These are phyloP conservation scores for Chimonanthus praecox DNA, from an alignment of 164 flowering plant species.

Conservation along the genomic window DNA sequence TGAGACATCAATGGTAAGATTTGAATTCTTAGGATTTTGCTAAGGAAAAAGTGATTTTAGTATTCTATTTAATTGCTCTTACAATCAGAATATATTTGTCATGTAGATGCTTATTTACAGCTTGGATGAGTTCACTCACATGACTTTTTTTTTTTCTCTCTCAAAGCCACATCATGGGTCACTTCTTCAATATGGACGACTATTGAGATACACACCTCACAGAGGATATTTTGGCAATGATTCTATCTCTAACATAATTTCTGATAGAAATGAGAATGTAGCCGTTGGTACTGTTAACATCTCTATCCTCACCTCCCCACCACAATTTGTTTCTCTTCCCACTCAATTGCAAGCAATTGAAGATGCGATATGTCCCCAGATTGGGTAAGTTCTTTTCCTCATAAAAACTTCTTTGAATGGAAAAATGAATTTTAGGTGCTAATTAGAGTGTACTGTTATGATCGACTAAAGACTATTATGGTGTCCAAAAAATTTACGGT, in stretches of 20 bases:
- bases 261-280: conserved; percentile 57
- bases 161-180: conserved; percentile 77
- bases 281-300: conserved; percentile 53
- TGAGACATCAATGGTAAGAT: conserved; percentile 49
- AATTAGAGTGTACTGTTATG: no score
- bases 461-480: no score
- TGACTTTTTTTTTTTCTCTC: conserved; percentile 3
- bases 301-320: conserved; percentile 63
- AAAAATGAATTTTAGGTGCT: no score
- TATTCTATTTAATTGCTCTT: not conserved
- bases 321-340: conserved; percentile 70
- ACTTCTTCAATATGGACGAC: conserved; percentile 49
- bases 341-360: conserved; percentile 63
- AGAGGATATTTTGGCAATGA: conserved; percentile 76
- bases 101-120: not conserved
- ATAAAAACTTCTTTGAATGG: no score
- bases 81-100: not conserved
- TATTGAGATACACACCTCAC: conserved; percentile 76
- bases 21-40: not conserved
- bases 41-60: not conserved
- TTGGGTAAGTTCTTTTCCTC: conserved; percentile 42
- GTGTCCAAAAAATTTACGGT: no score
- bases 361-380: conserved; percentile 63
- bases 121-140: not conserved
- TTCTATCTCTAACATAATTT: conserved; percentile 56